Evolutionary conservation across 306 rosid genomes (phyloP).

Genomic region (Cyamopsis tetragonoloba): DNA sequence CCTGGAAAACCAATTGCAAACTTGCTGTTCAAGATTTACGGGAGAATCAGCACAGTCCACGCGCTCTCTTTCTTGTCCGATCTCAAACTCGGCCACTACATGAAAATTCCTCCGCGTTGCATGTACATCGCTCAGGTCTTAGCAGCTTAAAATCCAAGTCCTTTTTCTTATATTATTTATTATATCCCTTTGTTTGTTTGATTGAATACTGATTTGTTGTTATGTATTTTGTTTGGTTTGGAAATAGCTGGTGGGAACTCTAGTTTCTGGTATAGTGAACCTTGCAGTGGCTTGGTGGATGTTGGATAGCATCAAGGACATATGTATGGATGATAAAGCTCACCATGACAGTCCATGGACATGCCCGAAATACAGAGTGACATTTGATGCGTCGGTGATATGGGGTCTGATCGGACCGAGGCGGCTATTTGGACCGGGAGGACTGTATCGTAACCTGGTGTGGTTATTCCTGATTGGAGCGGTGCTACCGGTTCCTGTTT

Average conservation of each 20-base stretch:
- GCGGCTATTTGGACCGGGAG: conserved; percentile 84
- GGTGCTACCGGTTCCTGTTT: conserved; percentile 76
- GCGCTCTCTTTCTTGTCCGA: conserved; percentile 95
- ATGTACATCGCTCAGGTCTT: conserved; percentile 92
- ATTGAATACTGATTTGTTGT: not conserved
- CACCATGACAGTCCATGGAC: conserved; percentile 95
- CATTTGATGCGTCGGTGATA: conserved; percentile 92
- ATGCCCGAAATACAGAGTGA: conserved; percentile 90
- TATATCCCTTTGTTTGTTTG: no score
- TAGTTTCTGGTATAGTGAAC: conserved; percentile 71
- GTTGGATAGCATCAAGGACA: conserved; percentile 69
- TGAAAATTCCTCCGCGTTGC: conserved; percentile 97
- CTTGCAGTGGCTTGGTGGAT: conserved; percentile 99
- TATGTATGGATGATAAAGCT: conserved; percentile 62
- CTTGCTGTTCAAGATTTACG: conserved; percentile 90
- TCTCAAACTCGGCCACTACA: conserved; percentile 97
- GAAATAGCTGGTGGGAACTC: conserved; percentile 82
- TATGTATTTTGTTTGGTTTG: not conserved
- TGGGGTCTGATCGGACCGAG: conserved; percentile 95
- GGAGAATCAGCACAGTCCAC: conserved; percentile 94
- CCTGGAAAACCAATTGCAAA: conserved; percentile 98
- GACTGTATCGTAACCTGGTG: conserved; percentile 76
- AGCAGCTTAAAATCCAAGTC: not conserved
- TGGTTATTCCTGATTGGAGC: conserved; percentile 94
- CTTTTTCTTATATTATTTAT: not conserved